Percentiles rank a stretch among this genome's conserved stretches.
phyloP scores from a whole-genome alignment of 2,329 filamentous ascomycete genomes.

The Aspergillus costaricaensis region DNA sequence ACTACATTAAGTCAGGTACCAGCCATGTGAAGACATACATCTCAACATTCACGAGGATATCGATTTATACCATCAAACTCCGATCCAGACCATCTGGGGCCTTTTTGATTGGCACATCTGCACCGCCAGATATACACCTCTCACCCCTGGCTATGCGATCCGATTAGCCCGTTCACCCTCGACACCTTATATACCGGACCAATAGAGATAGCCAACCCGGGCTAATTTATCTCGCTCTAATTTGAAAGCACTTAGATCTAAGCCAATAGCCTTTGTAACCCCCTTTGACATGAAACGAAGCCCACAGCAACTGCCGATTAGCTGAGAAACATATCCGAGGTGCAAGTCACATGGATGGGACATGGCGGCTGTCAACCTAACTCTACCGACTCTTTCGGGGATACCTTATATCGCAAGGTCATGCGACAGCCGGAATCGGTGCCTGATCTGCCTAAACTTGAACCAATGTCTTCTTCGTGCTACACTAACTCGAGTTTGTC shows the following conservation, averaged over 20 bases:
- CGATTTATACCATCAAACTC: neutral
- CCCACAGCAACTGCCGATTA: neutral
- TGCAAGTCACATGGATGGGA: conserved; percentile 6
- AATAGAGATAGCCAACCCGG: neutral
- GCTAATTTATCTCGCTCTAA: neutral
- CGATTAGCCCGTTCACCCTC: neutral
- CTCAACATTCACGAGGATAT: neutral
- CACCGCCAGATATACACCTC: neutral
- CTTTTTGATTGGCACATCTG: neutral
- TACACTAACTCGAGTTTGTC: conserved; percentile 3
- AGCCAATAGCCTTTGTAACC: neutral
- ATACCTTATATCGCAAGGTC: conserved; percentile 12
- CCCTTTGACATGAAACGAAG: neutral
- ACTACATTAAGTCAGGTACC: neutral
- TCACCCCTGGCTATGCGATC: neutral
- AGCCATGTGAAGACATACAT: neutral
- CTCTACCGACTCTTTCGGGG: neutral
- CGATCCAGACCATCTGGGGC: neutral
- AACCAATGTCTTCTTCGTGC: conserved; percentile 1
- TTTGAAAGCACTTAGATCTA: no score
- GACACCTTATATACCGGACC: neutral
- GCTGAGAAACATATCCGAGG: conserved; percentile 3
- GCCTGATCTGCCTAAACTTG: conserved; percentile 16
- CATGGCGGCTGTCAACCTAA: conserved; percentile 3
- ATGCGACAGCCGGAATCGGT: conserved; percentile 13